Evolutionary conservation across 805 yeast species (phyloP).

Genomic region (Nematodospora valgi): DNA sequence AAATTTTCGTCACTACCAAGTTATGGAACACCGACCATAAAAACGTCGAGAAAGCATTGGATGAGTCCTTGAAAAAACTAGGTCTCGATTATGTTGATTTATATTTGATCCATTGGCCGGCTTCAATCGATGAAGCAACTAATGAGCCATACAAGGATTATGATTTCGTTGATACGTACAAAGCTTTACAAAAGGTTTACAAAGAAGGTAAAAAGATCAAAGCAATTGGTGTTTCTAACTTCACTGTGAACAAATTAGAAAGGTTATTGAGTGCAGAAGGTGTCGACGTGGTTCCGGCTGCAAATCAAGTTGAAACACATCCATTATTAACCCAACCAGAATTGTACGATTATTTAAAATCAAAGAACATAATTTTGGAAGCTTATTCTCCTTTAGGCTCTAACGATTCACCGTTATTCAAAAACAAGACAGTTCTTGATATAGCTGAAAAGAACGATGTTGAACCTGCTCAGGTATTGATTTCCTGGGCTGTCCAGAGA

Average conservation of each 20-base stretch:
- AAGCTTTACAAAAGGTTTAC: constrained; percentile 41
- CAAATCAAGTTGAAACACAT: constrained; percentile 74
- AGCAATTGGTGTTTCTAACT: constrained; percentile 78
- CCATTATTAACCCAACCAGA: constrained; percentile 41
- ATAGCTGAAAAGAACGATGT: constrained; percentile 31
- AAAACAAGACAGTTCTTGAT: constrained; percentile 22
- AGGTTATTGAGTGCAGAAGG: constrained; percentile 47
- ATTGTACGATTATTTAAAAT: constrained; percentile 52
- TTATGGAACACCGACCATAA: constrained; percentile 56
- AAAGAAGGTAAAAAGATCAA: constrained; percentile 52
- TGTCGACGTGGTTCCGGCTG: constrained; percentile 58
- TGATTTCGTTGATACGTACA: constrained; percentile 40
- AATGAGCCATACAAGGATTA: constrained; percentile 18
- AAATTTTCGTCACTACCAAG: constrained; percentile 70
- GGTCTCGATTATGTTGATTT: constrained; percentile 76
- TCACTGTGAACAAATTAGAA: constrained; percentile 43
- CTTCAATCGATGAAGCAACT: constrained; percentile 37
- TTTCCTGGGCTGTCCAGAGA: constrained; percentile 40
- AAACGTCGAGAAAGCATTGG: constrained; percentile 51
- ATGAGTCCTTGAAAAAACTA: constrained; percentile 56
- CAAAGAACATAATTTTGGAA: constrained; percentile 50
- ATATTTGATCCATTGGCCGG: constrained; percentile 82
- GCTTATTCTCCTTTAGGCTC: constrained; percentile 55
- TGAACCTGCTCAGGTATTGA: constrained; percentile 32
- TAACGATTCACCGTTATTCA: constrained; percentile 31